Base-by-base conservation (phyloP, 2,329 filamentous ascomycete genomes). In the Phialophora expanda region DNA sequence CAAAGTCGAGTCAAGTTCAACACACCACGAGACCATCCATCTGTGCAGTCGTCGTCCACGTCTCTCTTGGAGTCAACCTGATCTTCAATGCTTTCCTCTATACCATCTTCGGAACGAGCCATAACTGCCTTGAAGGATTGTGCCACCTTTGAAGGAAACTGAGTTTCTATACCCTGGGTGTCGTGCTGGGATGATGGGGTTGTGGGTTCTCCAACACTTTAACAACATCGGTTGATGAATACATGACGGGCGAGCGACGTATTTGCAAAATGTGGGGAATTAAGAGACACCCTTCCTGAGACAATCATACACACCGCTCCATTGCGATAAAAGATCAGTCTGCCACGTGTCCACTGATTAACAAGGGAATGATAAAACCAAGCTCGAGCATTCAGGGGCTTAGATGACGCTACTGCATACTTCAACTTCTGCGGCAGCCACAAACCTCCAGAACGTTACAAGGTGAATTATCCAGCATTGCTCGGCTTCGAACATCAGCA, bases 351-450 rank as follows among this genome's bases (percentile, higher is more conserved):
- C 9, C 26, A 6, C 3, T 54, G 20, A 41, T 17, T 14, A 28
- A 30, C 24, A 54, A 48, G 24, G 24, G 24, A 48, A 50, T 2
- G 26, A 54, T 30, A 12, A 24, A 8, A n/a, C 24, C 12, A 22
- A 28, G 34, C 34, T 22, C 9, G 28, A 11, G 2, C 17, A 6
- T 41, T 56, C 60, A 62, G 60, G 60, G 51, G 50, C 59, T 56
- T 46, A 46, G 24, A 32, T 34, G 53, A 34, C 60, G 34, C 51
- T 62, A 56, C 59, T 62, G 59, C 59, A 55, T 24, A 12, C 28
- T 28, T 11, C 28, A 1, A 11, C 53, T 55, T 55, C 28, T 17
- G 53, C 53, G 17, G 12, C 48, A 28, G 48, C 48, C 22, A 26
- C 20, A 17, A 30, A 9, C 17, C 24, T 55, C 22, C 28, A 30